phyloP scores from a whole-genome alignment of 106 monocot genomes.

The Acorus gramineus region DNA sequence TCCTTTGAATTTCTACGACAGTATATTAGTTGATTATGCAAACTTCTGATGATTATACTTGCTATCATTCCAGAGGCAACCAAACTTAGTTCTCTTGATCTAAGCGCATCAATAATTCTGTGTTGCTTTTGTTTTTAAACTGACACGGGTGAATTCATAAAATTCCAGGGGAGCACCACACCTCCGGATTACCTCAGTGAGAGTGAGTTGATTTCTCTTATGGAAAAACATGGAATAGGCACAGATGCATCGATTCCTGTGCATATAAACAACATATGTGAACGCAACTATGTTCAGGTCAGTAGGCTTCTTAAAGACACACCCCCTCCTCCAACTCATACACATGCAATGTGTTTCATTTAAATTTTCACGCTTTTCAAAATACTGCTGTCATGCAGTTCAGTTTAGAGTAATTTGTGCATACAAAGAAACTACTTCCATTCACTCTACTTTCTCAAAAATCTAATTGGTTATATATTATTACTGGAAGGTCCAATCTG shows the following conservation, averaged over 20 bases:
- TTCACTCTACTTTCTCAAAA: background rate
- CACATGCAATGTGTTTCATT: no score
- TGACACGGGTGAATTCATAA: background rate
- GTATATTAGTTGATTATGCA: no score
- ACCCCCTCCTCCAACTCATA: no score
- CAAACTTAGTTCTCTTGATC: background rate
- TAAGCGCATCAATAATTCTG: no score
- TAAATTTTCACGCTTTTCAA: background rate
- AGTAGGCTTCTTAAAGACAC: background rate
- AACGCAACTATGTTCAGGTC: conserved; percentile 98
- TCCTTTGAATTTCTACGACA: no score
- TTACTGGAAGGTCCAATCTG: conserved; percentile 67
- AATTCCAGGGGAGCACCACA: conserved; percentile 64
- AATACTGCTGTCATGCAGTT: background rate
- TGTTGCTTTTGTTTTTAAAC: no score
- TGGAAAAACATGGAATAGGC: conserved; percentile 98
- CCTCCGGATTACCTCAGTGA: conserved; percentile 98
- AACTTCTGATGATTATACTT: background rate
- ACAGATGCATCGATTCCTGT: conserved; percentile 95
- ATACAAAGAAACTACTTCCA: background rate
- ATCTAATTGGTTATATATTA: conserved; percentile 2
- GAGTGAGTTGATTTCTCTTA: conserved; percentile 93
- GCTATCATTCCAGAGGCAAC: background rate
- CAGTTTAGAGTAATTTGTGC: background rate
- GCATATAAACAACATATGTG: conserved; percentile 92